Conservation (phyloP, 2,329 filamentous ascomycete species). For the Colletotrichum sp. region DNA sequence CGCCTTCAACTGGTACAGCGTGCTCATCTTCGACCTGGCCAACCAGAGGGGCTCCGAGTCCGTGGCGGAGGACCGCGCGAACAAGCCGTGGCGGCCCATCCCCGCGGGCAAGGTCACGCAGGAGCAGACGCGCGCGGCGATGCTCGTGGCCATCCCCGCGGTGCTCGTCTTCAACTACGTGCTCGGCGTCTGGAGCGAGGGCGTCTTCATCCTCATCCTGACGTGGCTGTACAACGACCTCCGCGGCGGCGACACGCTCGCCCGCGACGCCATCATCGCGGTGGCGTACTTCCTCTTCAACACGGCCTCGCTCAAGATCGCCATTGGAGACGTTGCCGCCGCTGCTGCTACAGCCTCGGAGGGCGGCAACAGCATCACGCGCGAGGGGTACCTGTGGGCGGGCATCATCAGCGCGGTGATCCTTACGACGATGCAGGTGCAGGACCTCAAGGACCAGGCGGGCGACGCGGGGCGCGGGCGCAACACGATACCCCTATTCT, state of each 20-base stretch:
- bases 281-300: slow-evolving; percentile 30
- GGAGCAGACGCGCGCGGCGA: slow-evolving; percentile 28
- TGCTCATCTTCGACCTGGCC: slow-evolving; percentile 30
- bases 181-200: slow-evolving; percentile 24
- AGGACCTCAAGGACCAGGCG: slow-evolving; percentile 30
- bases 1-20: slow-evolving; percentile 31
- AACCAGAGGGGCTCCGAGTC: slow-evolving; percentile 30
- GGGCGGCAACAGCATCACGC: neutral
- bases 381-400: slow-evolving; percentile 25
- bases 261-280: slow-evolving; percentile 31
- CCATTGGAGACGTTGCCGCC: neutral
- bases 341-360: neutral
- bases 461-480: slow-evolving; percentile 30
- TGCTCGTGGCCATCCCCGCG: slow-evolving; percentile 28
- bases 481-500: slow-evolving; percentile 29
- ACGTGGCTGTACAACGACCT: slow-evolving; percentile 37
- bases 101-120: slow-evolving; percentile 27
- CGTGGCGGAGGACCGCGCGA: slow-evolving; percentile 30
- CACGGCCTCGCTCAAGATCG: slow-evolving; percentile 28
- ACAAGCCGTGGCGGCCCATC: slow-evolving; percentile 37
- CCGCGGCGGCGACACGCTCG: slow-evolving; percentile 26
- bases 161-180: slow-evolving; percentile 22
- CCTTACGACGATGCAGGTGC: slow-evolving; percentile 32
- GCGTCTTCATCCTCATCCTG: slow-evolving; percentile 27
- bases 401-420: slow-evolving; percentile 26